phyloP scores from a whole-genome alignment of 2,329 filamentous ascomycete genomes.

The Colletotrichum salicis region DNA sequence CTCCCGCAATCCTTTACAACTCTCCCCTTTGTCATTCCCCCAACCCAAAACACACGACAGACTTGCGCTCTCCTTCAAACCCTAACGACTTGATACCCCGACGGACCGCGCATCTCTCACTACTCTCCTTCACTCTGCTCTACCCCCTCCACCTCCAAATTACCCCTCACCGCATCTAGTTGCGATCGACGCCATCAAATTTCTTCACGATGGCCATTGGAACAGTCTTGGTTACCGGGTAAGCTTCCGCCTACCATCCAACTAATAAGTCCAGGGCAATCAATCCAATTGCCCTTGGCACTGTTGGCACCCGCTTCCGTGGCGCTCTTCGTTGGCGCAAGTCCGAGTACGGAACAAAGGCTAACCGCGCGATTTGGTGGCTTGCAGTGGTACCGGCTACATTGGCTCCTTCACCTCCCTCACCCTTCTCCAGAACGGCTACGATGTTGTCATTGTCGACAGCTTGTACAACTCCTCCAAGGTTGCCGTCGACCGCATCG shows the following conservation, averaged over 20 bases:
- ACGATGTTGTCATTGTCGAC: constrained; percentile 96
- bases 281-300: neutral
- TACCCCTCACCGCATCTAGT: constrained; percentile 18
- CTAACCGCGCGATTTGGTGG: constrained; percentile 34
- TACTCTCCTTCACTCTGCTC: neutral
- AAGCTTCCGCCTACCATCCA: constrained; percentile 51
- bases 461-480: constrained; percentile 96
- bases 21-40: neutral
- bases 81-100: constrained; percentile 35
- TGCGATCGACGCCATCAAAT: constrained; percentile 27
- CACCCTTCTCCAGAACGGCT: constrained; percentile 90
- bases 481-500: constrained; percentile 93
- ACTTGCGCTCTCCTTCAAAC: constrained; percentile 3
- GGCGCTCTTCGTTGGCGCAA: constrained; percentile 16
- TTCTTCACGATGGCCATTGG: constrained; percentile 75
- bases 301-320: neutral
- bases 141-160: constrained; percentile 1
- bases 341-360: neutral
- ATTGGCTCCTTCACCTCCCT: constrained; percentile 98
- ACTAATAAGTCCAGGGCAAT: no score
- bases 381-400: constrained; percentile 90
- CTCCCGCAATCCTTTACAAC: neutral
- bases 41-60: neutral
- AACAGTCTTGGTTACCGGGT: constrained; percentile 94
- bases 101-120: constrained; percentile 12